Evolutionary conservation across 2,329 filamentous ascomycete genomes (phyloP), one percentile per base, ranked within the genome.

Genomic region (Pseudonectria foliicola): DNA sequence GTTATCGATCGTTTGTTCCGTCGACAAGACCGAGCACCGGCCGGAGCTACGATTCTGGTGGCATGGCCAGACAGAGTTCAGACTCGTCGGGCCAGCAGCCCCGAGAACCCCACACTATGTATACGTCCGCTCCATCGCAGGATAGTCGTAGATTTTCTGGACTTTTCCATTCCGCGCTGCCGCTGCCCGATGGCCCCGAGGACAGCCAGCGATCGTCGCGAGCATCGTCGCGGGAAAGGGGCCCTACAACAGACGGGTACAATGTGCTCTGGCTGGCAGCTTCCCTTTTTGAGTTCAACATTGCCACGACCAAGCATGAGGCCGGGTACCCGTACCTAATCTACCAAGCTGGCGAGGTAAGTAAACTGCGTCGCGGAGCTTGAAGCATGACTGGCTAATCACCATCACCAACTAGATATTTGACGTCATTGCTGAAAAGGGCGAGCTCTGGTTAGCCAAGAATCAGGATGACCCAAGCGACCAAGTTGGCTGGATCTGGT

Each of bases 401-500:
- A 25, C 5, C 10, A 4, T 27, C 4, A 3, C 29, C 15, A 4
- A 33, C 13, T 45, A 82, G 75, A 85, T 90, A 44, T 90, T 90
- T 53, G 85, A 90, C 63, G 83, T 98, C 34, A 87, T 98, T 55
- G 92, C 83, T 21, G 89, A 95, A 61, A 95, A 95, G 59, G 92
- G 92, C 44, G 92, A 98, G 67, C 73, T 96, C 31, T 98, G 92
- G 92, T 77, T 98, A 38, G 92, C 92, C 34, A 87, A 87, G 61
- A 98, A 98, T 57, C 92, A 98, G 63, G 92, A 98, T 55, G 92
- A 98, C 60, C 67, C 78, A 2, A 71, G 68, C 10, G 75, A 83
- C 45, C 73, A 80, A 45, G 80, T 96, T 24, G 92, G 92, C 33
- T 98, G 92, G 92, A 95, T 98, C 53, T 98, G 92, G 92, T 94